Percentiles rank a stretch among this genome's conserved stretches.
Conservation (phyloP, 2,329 filamentous ascomycete species). For the Didymella sp. region DNA sequence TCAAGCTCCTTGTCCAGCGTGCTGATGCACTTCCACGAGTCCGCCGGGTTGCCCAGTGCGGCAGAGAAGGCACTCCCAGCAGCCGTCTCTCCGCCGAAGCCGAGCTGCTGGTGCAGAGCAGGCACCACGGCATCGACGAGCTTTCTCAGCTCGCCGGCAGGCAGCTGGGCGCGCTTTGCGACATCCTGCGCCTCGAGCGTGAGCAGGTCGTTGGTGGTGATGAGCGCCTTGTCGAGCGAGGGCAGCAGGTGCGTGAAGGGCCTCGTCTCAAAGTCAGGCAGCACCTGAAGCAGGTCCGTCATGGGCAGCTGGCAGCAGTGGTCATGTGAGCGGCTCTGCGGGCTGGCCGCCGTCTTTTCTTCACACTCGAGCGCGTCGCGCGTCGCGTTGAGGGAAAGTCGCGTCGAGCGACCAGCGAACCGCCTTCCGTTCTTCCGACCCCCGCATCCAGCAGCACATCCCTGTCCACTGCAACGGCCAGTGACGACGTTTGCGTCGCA, state of each 20-base stretch:
- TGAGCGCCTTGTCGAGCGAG: conserved; percentile 75
- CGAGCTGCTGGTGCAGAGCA: conserved; percentile 70
- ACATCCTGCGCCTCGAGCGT: conserved; percentile 83
- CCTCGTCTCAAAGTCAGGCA: conserved; percentile 78
- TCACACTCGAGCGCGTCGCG: not conserved
- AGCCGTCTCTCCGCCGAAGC: conserved; percentile 40
- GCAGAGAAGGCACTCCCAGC: conserved; percentile 26
- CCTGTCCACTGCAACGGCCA: conserved; percentile 13
- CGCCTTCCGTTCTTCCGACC: conserved; percentile 4
- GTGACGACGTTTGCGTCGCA: conserved; percentile 17
- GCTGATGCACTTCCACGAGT: conserved; percentile 70
- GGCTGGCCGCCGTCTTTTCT: conserved; percentile 6
- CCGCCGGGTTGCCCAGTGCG: conserved; percentile 17
- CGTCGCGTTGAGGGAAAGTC: not conserved
- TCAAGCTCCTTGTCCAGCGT: conserved; percentile 81
- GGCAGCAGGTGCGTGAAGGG: conserved; percentile 78
- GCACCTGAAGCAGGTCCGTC: conserved; percentile 83
- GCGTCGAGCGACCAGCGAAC: conserved; percentile 1
- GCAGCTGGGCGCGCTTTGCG: conserved; percentile 83
- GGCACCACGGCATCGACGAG: conserved; percentile 71
- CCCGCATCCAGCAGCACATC: conserved; percentile 3
- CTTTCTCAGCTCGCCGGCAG: conserved; percentile 78
- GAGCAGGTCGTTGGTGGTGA: conserved; percentile 85
- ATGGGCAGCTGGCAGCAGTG: conserved; percentile 56
- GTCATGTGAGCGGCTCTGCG: conserved; percentile 33